phyloP scores from a whole-genome alignment of 148 eudicot genomes.

The Vaccinium macrocarpon region DNA sequence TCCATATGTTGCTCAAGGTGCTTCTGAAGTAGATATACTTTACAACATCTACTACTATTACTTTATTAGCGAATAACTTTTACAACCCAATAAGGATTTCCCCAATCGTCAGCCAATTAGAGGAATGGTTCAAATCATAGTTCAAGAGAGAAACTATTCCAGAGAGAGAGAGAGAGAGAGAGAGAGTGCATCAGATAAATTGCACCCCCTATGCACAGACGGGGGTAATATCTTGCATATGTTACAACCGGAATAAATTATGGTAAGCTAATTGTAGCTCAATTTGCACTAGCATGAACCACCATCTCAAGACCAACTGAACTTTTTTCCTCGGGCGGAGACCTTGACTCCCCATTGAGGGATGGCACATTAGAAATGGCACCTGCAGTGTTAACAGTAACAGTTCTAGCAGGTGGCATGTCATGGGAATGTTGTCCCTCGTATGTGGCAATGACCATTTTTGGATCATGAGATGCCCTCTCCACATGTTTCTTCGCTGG shows the following conservation, averaged over 20 bases:
- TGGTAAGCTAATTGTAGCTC: conserved; percentile 25
- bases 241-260: neutral
- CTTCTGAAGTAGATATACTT: neutral
- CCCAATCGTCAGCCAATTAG: conserved; percentile 11
- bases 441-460: conserved; percentile 66
- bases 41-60: conserved; percentile 1
- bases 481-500: conserved; percentile 85
- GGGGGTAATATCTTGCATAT: neutral
- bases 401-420: conserved; percentile 54
- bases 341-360: conserved; percentile 33
- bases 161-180: neutral
- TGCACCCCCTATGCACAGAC: neutral
- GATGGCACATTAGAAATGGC: conserved; percentile 25
- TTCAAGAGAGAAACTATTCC: neutral
- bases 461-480: conserved; percentile 70
- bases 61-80: conserved; percentile 19
- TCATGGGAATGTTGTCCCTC: conserved; percentile 78
- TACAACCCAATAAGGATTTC: conserved; percentile 5
- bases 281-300: conserved; percentile 31
- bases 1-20: neutral
- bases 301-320: conserved; percentile 29
- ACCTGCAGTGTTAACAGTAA: conserved; percentile 41
- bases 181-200: neutral
- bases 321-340: conserved; percentile 39
- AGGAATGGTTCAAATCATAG: conserved; percentile 9